Conservation (phyloP, 140 eudicot species). For the Stevia rebaudiana region DNA sequence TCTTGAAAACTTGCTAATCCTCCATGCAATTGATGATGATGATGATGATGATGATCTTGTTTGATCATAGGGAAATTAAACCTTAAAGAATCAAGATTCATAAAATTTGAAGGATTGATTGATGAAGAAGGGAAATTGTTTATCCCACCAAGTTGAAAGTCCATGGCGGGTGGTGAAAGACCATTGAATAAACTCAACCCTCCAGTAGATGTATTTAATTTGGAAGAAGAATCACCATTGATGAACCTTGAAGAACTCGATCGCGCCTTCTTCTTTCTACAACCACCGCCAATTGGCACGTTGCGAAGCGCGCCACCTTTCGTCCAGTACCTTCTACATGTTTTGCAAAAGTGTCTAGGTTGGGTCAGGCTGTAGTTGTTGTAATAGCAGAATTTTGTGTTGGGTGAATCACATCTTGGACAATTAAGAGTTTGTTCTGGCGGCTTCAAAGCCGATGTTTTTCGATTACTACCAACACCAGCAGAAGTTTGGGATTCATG, state of each 20-base stretch:
- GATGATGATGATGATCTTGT: slow-evolving; percentile 21
- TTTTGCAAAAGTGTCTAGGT: slow-evolving; percentile 83
- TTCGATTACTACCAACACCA: slow-evolving; percentile 22
- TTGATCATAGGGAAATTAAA: slow-evolving; percentile 29
- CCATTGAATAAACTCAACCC: slow-evolving; percentile 55
- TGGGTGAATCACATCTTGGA: slow-evolving; percentile 82
- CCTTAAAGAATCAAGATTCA: slow-evolving; percentile 50
- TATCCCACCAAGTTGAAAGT: slow-evolving; percentile 57
- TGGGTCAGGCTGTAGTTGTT: slow-evolving; percentile 80
- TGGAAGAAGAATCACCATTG: slow-evolving; percentile 30
- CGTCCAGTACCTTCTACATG: slow-evolving; percentile 82
- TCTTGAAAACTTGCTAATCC: slow-evolving; percentile 28
- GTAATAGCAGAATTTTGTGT: slow-evolving; percentile 89
- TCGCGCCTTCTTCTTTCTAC: slow-evolving; percentile 61
- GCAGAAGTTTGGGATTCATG: too few species aligned
- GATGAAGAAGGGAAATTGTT: slow-evolving; percentile 41
- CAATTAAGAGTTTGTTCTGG: slow-evolving; percentile 49
- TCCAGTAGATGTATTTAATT: slow-evolving; percentile 32
- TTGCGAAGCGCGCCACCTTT: slow-evolving; percentile 75
- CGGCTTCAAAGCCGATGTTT: slow-evolving; percentile 30
- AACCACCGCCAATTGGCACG: slow-evolving; percentile 85
- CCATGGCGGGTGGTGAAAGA: slow-evolving; percentile 54
- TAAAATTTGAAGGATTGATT: slow-evolving; percentile 28
- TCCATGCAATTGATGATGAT: slow-evolving; percentile 2
- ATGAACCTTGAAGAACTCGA: slow-evolving; percentile 31